A percentile compares a stretch with the other conserved stretches of the same genome.
Evolutionary conservation across 768 basidiomycete species (phyloP).

Genomic region (Pisolithus sp.): DNA sequence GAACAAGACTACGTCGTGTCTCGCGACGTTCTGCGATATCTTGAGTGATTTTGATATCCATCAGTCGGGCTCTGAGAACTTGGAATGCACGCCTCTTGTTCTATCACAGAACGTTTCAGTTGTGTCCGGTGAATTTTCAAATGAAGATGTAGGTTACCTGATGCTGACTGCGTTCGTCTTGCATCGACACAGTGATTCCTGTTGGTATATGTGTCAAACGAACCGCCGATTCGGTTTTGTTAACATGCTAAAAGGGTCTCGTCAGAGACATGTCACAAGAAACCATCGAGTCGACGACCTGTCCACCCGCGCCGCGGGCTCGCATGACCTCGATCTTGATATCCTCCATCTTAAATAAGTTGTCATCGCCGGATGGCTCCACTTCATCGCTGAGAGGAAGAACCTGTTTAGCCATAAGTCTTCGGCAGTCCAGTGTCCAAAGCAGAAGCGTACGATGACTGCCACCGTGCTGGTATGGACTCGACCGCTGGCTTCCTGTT

Average conservation of each 20-base stretch:
- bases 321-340: conserved; percentile 93
- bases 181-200: conserved; percentile 95
- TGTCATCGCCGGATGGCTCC: conserved; percentile 45
- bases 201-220: conserved; percentile 89
- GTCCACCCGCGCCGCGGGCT: conserved; percentile 93
- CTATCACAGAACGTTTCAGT: conserved; percentile 32
- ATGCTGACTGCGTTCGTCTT: conserved; percentile 95
- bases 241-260: conserved; percentile 68
- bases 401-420: conserved; percentile 44
- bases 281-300: conserved; percentile 41
- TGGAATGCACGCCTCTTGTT: conserved; percentile 92
- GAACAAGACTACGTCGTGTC: conserved; percentile 65
- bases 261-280: neutral
- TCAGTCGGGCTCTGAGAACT: conserved; percentile 77
- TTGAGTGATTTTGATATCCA: conserved; percentile 68
- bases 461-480: conserved; percentile 91
- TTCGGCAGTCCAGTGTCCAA: too few relatives aligned
- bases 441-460: conserved; percentile 55
- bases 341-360: conserved; percentile 78
- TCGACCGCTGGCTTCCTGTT: conserved; percentile 81
- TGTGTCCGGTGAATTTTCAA: neutral
- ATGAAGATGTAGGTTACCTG: conserved; percentile 44
- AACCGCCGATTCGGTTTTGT: conserved; percentile 97
- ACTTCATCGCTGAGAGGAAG: conserved; percentile 72
- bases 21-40: conserved; percentile 69